A percentile compares a stretch with the other conserved stretches of the same genome.
Evolutionary conservation across 495 filamentous ascomycete genomes (phyloP).

Genomic region (Terfezia boudieri): DNA sequence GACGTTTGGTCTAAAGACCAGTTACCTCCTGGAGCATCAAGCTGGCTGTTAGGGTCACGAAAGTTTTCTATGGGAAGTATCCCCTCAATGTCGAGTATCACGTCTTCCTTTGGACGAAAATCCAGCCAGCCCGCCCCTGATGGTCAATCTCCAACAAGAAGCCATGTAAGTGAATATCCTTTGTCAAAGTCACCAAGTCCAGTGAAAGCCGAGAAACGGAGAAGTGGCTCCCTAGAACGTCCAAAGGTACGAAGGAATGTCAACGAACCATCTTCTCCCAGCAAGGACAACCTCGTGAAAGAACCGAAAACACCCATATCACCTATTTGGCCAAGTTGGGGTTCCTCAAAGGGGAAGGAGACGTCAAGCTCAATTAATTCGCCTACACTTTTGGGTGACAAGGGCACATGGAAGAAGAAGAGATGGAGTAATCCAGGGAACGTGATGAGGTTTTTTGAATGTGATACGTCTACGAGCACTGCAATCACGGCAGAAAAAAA

Average conservation of each 20-base stretch:
- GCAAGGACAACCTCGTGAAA: background rate
- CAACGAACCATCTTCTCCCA: background rate
- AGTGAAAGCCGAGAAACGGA: background rate
- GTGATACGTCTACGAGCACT: background rate
- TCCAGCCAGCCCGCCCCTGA: background rate
- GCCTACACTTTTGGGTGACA: background rate
- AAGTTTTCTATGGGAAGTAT: constrained; percentile 8
- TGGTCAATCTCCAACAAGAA: too few relatives aligned
- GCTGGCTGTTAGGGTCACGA: constrained; percentile 22
- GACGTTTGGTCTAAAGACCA: constrained; percentile 72
- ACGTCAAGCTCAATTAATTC: background rate
- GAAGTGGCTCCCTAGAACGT: background rate
- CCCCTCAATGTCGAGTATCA: constrained; percentile 9
- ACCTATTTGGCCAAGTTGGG: background rate
- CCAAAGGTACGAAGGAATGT: background rate
- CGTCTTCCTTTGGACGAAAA: background rate
- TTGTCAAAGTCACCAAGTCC: too few relatives aligned
- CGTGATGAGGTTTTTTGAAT: background rate
- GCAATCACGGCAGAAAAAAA: too few relatives aligned
- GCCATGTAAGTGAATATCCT: too few relatives aligned
- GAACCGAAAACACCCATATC: background rate
- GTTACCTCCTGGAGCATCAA: constrained; percentile 27
- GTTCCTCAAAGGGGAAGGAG: background rate
- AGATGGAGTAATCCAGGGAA: background rate
- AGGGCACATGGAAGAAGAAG: background rate